Evolutionary conservation across 768 basidiomycete species (phyloP), one percentile per base, ranked within the genome.

Genomic region (Tephrocybe sp.): DNA sequence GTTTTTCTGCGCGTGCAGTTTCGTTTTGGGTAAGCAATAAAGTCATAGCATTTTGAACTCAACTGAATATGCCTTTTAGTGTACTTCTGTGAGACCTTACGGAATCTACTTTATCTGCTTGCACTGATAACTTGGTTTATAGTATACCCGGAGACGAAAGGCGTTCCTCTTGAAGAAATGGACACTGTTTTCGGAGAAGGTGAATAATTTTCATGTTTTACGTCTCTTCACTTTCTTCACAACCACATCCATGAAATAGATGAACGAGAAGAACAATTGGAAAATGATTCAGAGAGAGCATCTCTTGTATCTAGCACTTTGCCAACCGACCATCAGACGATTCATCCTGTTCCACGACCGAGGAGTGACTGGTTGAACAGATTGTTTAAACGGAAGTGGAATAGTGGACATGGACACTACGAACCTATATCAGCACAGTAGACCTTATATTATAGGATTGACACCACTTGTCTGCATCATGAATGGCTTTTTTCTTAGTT

Each of bases 141-240:
- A 91, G 89, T 90, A 56, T 90, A 91, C 62, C 91, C 90, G 1
- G 89, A 92, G 66, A 92, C 90, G 11, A 92, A 82, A 69, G 89
- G 91, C 1, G 82, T 92, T 5, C 87, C 91, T 1, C 70, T 94
- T 45, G 92, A 95, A 69, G 91, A 94, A 64, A 91, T 95, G 85
- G 92, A 94, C 60, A 82, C 78, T 21, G 83, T 93, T 15, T 95
- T 95, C 66, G 87, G 91, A 37, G 91, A 94, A 83, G 88, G 87
- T 85, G 49, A n/a, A 31, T 19, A 31, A 5, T 12, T 16, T 27
- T 15, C 26, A 8, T 12, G n/a, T 34, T 37, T n/a, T n/a, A n/a
- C n/a, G n/a, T n/a, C n/a, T n/a, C n/a, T n/a, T n/a, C n/a, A n/a
- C n/a, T n/a, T n/a, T n/a, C n/a, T n/a, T n/a, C n/a, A n/a, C n/a